These are phyloP conservation scores for Dictyostelium brefeldianum DNA, from an alignment of 78 protist genomes.

Conservation along the genomic window DNA sequence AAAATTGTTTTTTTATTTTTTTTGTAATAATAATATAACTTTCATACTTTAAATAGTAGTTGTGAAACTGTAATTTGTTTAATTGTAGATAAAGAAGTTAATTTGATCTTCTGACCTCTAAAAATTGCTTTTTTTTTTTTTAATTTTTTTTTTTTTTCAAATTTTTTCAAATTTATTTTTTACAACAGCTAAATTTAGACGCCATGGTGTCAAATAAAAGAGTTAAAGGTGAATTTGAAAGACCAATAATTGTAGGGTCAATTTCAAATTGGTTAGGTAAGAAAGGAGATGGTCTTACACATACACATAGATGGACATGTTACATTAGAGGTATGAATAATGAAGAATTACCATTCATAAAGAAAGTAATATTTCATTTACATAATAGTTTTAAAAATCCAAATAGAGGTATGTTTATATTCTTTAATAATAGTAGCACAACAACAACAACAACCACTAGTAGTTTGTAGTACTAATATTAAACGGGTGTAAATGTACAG, in stretches of 20 bases:
- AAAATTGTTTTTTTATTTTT: too few species aligned
- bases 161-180: neutral
- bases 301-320: conserved; percentile 87
- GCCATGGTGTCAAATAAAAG: conserved; percentile 44
- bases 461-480: neutral
- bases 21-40: too few species aligned
- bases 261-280: conserved; percentile 63
- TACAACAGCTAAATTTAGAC: neutral
- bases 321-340: conserved; percentile 78
- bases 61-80: too few species aligned
- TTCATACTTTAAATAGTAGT: too few species aligned
- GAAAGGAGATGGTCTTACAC: conserved; percentile 60
- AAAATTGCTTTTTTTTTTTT: too few species aligned
- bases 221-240: conserved; percentile 69
- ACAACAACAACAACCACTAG: too few species aligned
- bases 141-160: neutral
- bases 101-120: too few species aligned
- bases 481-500: too few species aligned
- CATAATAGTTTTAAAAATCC: conserved; percentile 80
- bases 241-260: conserved; percentile 68
- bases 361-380: conserved; percentile 77
- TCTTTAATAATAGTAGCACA: neutral
- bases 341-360: conserved; percentile 79
- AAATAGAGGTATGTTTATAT: conserved; percentile 55
- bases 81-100: too few species aligned